A percentile compares a stretch with the other conserved stretches of the same genome.
phyloP scores from a whole-genome alignment of 2,329 filamentous ascomycete species.

The Sporothrix sp. region DNA sequence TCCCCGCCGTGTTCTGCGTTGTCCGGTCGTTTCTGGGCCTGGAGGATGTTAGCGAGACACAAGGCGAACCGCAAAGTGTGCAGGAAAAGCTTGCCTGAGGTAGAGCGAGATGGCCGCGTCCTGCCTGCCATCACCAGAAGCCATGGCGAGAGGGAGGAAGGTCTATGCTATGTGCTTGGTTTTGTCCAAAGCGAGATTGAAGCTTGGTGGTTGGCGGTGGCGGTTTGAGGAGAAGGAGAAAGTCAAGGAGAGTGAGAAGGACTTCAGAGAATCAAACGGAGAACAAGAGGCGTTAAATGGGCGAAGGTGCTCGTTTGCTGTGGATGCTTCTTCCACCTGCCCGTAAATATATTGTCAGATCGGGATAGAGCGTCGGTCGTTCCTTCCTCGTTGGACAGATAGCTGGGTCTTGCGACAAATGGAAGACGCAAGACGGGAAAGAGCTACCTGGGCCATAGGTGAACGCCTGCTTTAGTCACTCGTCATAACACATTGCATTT shows the following conservation, averaged over 20 bases:
- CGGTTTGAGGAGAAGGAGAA: background rate
- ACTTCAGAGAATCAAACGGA: no score
- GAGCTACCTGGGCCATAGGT: no score
- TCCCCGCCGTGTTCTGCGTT: background rate
- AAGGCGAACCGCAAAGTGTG: background rate
- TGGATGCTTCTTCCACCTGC: background rate
- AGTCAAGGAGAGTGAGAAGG: background rate
- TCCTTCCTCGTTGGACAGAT: background rate
- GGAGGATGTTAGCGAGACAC: background rate
- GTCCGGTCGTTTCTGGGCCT: conserved; percentile 1
- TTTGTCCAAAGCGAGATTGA: no score
- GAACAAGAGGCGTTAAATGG: background rate
- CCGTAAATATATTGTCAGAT: background rate
- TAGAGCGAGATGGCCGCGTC: conserved; percentile 1
- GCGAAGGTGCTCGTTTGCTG: background rate
- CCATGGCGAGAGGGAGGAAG: background rate
- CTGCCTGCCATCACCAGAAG: no score
- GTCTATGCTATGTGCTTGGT: no score
- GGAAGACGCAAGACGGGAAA: background rate
- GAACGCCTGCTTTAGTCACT: no score
- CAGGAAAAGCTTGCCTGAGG: background rate
- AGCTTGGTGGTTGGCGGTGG: background rate
- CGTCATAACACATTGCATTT: no score
- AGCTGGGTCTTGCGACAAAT: background rate
- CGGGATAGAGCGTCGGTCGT: conserved; percentile 1